Evolutionary conservation across 2,329 filamentous ascomycete species (phyloP), one percentile per base, ranked within the genome.

Genomic region (Canariomyces notabilis): DNA sequence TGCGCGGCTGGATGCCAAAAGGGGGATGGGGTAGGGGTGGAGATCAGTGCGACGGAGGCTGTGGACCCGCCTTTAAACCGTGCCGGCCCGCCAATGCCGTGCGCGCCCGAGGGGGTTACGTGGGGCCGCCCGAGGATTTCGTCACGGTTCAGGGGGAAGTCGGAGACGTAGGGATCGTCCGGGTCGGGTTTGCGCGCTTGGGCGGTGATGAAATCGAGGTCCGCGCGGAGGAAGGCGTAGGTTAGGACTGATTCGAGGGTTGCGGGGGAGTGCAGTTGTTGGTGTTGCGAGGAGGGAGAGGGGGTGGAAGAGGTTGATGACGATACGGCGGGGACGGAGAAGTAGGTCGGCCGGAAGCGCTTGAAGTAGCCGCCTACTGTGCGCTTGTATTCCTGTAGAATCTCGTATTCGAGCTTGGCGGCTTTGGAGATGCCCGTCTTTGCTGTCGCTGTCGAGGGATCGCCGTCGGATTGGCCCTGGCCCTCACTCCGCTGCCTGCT

Each of bases 1-100:
- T 88, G 85, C 0, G 89, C 85, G 4, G 83, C 80, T 0, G 93
- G 93, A 59, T 97, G 88, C 93, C 93, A 98, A 67, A 95, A 98
- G 0, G 93, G 93, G 0, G 85, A 85, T 0, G 90, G 84, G 0
- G 89, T 94, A 0, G 91, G 89, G 0, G 93, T 97, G 0, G 89
- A 53, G 46, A 98, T 89, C 61, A 98, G 76, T 1, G 84, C 90
- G 15, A 96, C 73, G 15, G 89, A 95, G 34, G 88, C 90, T 1
- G 93, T 98, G 43, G 89, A 95, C 47, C 93, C 93, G 50, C 93
- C 93, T 61, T 90, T 87, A 73, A 97, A 97, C 49, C 89, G 85
- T 21, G 75, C 81, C 2, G 75, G 67, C 7, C 87, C 87, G 21
- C 89, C 88, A 51, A 95, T 91, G 22, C 67, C 72, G 59, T 76